phyloP scores from a whole-genome alignment of 345 rosid genomes.

The Ceriops tagal region DNA sequence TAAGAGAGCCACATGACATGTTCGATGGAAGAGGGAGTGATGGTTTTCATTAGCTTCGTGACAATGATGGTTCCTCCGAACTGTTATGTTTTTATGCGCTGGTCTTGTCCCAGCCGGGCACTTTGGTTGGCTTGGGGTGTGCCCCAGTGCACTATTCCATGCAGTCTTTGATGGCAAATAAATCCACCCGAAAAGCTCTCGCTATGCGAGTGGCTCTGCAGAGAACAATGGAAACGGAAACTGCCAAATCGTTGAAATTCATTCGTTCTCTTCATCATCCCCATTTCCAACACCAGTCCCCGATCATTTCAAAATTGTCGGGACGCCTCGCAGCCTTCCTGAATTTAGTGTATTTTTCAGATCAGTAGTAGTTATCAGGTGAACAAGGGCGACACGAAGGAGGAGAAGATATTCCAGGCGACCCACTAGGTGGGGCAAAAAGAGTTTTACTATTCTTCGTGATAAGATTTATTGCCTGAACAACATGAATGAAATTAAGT shows the following conservation, averaged over 20 bases:
- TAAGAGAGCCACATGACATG: constrained; percentile 8
- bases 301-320: constrained; percentile 6
- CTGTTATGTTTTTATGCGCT: constrained; percentile 22
- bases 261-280: constrained; percentile 10
- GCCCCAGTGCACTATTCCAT: constrained; percentile 20
- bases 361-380: too few species aligned
- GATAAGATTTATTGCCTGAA: too few species aligned
- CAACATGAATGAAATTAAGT: too few species aligned
- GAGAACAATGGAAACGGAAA: constrained; percentile 17
- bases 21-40: background rate
- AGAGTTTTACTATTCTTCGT: too few species aligned
- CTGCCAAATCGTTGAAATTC: constrained; percentile 12
- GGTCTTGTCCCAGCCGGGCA: background rate
- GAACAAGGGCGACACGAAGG: too few species aligned
- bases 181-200: constrained; percentile 20
- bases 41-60: background rate
- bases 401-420: too few species aligned
- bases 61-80: constrained; percentile 27
- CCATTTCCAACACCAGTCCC: constrained; percentile 10
- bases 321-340: background rate
- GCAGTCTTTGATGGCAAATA: constrained; percentile 16
- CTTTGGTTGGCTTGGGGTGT: too few species aligned
- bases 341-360: too few species aligned
- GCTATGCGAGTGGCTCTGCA: too few species aligned
- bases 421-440: too few species aligned